These are phyloP conservation scores for Phallus indusiatus DNA, from an alignment of 768 basidiomycete species.

Conservation along the genomic window DNA sequence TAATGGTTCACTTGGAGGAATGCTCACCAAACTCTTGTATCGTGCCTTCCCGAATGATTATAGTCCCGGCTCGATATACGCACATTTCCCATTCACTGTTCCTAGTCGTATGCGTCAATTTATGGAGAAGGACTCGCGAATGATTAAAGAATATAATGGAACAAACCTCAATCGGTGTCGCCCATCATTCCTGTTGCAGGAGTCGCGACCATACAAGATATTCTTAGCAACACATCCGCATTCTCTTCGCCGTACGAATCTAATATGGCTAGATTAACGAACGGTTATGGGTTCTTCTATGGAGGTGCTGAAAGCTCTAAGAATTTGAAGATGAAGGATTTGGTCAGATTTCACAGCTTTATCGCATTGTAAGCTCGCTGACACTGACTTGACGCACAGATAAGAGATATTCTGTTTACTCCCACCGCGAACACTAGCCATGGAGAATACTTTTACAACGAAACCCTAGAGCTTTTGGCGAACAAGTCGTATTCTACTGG, in stretches of 20 bases:
- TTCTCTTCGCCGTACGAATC: constrained; percentile 43
- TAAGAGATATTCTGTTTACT: constrained; percentile 13
- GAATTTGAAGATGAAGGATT: neutral
- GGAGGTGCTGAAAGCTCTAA: neutral
- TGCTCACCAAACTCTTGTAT: constrained; percentile 66
- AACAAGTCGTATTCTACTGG: constrained; percentile 46
- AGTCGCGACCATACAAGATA: constrained; percentile 43
- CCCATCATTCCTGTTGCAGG: constrained; percentile 22
- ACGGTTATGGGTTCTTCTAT: constrained; percentile 43
- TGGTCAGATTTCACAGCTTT: neutral
- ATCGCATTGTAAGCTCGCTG: neutral
- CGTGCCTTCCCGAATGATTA: constrained; percentile 62
- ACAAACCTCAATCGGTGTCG: neutral
- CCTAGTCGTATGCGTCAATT: constrained; percentile 39
- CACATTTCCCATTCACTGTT: constrained; percentile 73
- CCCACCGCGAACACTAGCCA: constrained; percentile 41
- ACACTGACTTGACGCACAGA: neutral
- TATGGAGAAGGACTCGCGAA: constrained; percentile 21
- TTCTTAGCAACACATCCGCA: constrained; percentile 35
- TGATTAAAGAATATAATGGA: neutral
- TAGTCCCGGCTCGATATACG: constrained; percentile 54
- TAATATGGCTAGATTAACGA: constrained; percentile 43
- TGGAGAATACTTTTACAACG: constrained; percentile 54
- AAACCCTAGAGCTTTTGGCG: constrained; percentile 49
- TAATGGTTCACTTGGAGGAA: constrained; percentile 69